phyloP scores from a whole-genome alignment of 352 stramenopile genomes.

The Phytophthora crassamura region DNA sequence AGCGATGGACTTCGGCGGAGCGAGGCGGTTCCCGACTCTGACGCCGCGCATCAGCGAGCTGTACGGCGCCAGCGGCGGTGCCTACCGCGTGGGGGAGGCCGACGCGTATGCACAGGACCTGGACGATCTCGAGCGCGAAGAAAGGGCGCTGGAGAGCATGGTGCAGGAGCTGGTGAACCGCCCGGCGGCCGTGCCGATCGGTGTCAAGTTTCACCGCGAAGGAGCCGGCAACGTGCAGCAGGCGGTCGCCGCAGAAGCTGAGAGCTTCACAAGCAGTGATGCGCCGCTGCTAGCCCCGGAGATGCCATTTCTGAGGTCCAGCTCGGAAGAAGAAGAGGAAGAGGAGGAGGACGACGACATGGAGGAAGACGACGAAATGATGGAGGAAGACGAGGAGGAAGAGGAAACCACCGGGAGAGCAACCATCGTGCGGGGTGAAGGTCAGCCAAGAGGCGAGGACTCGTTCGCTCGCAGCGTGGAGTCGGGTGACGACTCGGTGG shows the following conservation, averaged over 20 bases:
- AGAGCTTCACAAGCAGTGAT: conserved; percentile 6
- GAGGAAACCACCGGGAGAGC: conserved; percentile 29
- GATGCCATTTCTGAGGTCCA: conserved; percentile 24
- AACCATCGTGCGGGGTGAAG: conserved; percentile 41
- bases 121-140: conserved; percentile 65
- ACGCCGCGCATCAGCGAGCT: conserved; percentile 57
- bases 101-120: conserved; percentile 54
- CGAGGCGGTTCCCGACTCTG: conserved; percentile 43
- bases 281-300: conserved; percentile 10
- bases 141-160: conserved; percentile 57
- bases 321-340: conserved; percentile 49
- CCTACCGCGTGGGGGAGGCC: conserved; percentile 49
- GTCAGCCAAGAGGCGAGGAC: conserved; percentile 28
- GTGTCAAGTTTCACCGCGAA: conserved; percentile 63
- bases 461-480: conserved; percentile 41
- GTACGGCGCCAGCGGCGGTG: conserved; percentile 58
- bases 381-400: conserved; percentile 34
- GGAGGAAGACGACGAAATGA: conserved; percentile 46
- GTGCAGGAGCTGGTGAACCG: conserved; percentile 63
- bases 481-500: conserved; percentile 52
- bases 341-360: conserved; percentile 48
- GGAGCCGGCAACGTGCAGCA: conserved; percentile 12
- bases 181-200: conserved; percentile 55
- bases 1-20: conserved; percentile 26
- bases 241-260: not conserved